A percentile compares a stretch with the other conserved stretches of the same genome.
Evolutionary conservation across 257 asterid genomes (phyloP).

Genomic region (Henckelia pumila): DNA sequence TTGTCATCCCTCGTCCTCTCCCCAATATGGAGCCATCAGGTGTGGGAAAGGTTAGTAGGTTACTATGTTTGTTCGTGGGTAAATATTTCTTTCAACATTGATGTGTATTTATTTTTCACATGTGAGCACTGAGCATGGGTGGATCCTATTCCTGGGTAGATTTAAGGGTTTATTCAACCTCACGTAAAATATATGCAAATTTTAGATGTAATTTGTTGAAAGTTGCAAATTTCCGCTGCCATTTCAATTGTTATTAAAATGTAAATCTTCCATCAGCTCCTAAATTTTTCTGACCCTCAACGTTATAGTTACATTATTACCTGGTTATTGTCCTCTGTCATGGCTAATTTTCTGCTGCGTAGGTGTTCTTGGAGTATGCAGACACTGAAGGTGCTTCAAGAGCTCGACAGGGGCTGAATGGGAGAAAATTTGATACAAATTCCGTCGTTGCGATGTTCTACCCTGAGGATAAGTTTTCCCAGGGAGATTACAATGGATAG

Average conservation of each 20-base stretch:
- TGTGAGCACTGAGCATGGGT: background rate
- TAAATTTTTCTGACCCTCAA: background rate
- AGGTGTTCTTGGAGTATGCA: slow-evolving; percentile 81
- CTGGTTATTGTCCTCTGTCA: background rate
- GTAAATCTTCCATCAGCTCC: background rate
- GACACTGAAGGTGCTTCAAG: slow-evolving; percentile 74
- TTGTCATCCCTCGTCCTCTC: slow-evolving; percentile 61
- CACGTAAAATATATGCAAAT: background rate
- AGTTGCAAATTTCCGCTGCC: too few species aligned
- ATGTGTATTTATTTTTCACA: background rate
- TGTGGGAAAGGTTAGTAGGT: slow-evolving; percentile 45
- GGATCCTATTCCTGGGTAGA: background rate
- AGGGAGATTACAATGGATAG: slow-evolving; percentile 77
- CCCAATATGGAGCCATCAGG: slow-evolving; percentile 34
- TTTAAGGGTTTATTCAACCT: background rate
- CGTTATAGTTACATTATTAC: background rate
- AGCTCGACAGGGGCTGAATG: slow-evolving; percentile 77
- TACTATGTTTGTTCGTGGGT: background rate
- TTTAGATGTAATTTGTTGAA: background rate
- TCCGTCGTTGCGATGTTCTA: slow-evolving; percentile 79
- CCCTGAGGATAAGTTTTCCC: slow-evolving; percentile 70
- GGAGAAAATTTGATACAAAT: slow-evolving; percentile 89
- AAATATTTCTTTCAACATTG: background rate
- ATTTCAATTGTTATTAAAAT: background rate
- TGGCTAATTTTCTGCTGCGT: background rate